Evolutionary conservation across 306 rosid species (phyloP).

Genomic region (Datisca glomerata): DNA sequence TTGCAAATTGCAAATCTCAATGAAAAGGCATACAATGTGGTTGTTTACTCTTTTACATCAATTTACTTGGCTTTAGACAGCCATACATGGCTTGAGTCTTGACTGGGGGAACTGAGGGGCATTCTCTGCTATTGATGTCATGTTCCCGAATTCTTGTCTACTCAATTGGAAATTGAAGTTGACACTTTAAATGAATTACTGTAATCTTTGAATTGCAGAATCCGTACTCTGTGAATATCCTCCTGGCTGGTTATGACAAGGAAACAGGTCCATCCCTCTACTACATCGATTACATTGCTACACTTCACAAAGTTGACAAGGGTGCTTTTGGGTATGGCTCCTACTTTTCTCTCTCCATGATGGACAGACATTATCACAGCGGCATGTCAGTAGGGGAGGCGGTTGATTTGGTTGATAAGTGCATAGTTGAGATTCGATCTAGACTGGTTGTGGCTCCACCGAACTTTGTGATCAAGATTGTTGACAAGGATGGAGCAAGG

Average conservation of each 20-base stretch:
- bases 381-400: conserved; percentile 81
- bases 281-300: conserved; percentile 82
- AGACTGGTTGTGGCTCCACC: conserved; percentile 80
- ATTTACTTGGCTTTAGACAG: too few relatives aligned
- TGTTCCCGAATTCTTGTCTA: too few relatives aligned
- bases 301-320: conserved; percentile 93
- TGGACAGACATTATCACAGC: conserved; percentile 84
- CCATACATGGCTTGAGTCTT: too few relatives aligned
- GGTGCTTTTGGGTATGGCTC: conserved; percentile 96
- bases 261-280: conserved; percentile 76
- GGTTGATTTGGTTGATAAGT: conserved; percentile 60
- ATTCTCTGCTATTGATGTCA: too few relatives aligned
- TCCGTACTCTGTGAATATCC: conserved; percentile 79
- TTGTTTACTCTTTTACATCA: too few relatives aligned
- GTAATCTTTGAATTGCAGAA: conserved; percentile 32
- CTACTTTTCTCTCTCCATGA: conserved; percentile 70
- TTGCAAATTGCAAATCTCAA: too few relatives aligned
- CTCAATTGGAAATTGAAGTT: too few relatives aligned
- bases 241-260: conserved; percentile 81
- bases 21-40: too few relatives aligned
- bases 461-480: conserved; percentile 79
- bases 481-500: conserved; percentile 92
- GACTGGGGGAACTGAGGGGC: too few relatives aligned
- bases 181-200: too few relatives aligned
- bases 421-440: conserved; percentile 59